These are phyloP conservation scores for Hamigera avellanea DNA, from an alignment of 495 filamentous ascomycete species.

Conservation along the genomic window DNA sequence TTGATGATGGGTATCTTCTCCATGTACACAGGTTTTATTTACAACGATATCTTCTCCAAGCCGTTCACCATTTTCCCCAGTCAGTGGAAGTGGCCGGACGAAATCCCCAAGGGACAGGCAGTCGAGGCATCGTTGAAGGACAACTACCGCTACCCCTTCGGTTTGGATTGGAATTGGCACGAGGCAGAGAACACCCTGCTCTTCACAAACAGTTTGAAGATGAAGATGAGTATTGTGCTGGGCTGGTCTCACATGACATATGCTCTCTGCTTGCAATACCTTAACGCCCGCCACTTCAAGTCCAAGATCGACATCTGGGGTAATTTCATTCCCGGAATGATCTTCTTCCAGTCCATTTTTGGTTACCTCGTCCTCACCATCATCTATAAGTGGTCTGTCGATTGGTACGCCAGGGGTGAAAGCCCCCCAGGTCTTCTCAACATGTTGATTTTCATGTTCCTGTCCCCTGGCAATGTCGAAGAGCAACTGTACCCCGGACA, in stretches of 20 bases:
- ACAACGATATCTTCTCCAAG: conserved; percentile 96
- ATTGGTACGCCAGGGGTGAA: conserved; percentile 59
- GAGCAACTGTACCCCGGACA: conserved; percentile 71
- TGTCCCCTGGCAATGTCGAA: conserved; percentile 68
- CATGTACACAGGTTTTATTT: conserved; percentile 92
- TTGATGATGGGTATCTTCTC: conserved; percentile 96
- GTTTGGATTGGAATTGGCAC: conserved; percentile 95
- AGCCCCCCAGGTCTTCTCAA: conserved; percentile 82
- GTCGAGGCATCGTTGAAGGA: conserved; percentile 54
- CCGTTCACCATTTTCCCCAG: conserved; percentile 77
- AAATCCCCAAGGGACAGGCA: conserved; percentile 46
- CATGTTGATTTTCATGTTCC: conserved; percentile 99
- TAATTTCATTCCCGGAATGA: conserved; percentile 95
- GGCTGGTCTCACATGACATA: conserved; percentile 99
- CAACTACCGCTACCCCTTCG: conserved; percentile 83
- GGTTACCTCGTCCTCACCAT: conserved; percentile 91
- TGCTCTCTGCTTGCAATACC: conserved; percentile 80
- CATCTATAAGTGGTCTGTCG: conserved; percentile 90
- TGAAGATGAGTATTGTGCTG: conserved; percentile 96
- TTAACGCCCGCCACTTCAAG: conserved; percentile 93
- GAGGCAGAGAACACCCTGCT: conserved; percentile 85
- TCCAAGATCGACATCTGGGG: conserved; percentile 89
- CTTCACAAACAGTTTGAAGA: conserved; percentile 97
- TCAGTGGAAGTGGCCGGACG: conserved; percentile 74
- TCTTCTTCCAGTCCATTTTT: conserved; percentile 99